Evolutionary conservation across 2,329 filamentous ascomycete genomes (phyloP), one percentile per base, ranked within the genome.

Genomic region (Trichophyton equinum): DNA sequence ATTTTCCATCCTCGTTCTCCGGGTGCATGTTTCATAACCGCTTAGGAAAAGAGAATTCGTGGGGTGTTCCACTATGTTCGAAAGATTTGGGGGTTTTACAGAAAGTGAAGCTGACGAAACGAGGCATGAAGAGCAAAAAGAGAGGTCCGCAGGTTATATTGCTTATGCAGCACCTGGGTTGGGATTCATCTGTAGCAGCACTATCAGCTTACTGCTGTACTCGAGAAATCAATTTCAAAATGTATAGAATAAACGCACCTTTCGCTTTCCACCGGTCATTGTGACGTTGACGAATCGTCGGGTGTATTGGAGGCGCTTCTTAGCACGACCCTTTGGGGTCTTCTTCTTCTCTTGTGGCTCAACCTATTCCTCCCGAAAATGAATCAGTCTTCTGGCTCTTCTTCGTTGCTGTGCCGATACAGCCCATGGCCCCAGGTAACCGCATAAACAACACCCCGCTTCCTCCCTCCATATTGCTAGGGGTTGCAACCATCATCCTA

Each of bases 201-300:
- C 25, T 25, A 53, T 63, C n/a, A 55, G 51, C n/a, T 18, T 36
- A 20, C 25, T 15, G 46, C 15, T 20, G 27, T 30, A 15, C 11
- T 5, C 7, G 27, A 36, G 51, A 38, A 13, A 38, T 1, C 9
- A 9, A 38, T 55, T 20, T 11, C 15, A 15, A 11, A 4, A 38
- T 36, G 51, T 13, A 36, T 7, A 55, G 18, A 18, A 2, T n/a
- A 36, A 22, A 67, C 81, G 75, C 78, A 94, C 90, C 90, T 96
- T 96, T 80, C 92, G 85, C 91, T 97, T 97, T 82, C 92, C 92
- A 79, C 91, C 91, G 69, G 91, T 95, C 80, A 96, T 84, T 74
- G 89, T 94, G 76, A 97, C 91, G 81, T 97, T 96, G 71, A 97
- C 91, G 83, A 97, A 97, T 74, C 92, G 91, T 78, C 92, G 88